phyloP scores from a whole-genome alignment of 208 protist genomes.

The Trypanosoma mega region DNA sequence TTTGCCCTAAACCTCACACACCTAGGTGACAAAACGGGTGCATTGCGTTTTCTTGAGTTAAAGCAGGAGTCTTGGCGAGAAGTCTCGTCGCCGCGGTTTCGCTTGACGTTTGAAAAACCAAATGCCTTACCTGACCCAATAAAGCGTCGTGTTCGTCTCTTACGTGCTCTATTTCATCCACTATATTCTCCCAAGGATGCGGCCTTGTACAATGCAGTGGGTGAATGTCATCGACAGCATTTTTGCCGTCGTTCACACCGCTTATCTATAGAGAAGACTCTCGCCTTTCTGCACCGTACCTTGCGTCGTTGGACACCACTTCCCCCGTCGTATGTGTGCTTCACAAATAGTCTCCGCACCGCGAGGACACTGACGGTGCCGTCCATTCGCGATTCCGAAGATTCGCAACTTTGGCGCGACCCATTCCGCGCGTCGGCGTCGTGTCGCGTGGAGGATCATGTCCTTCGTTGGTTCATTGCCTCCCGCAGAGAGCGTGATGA shows the following conservation, averaged over 20 bases:
- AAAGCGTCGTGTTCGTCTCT: conserved; percentile 59
- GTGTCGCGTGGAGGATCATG: conserved; percentile 43
- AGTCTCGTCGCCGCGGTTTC: neutral
- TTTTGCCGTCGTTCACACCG: conserved; percentile 67
- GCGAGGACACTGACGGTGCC: conserved; percentile 23
- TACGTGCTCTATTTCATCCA: conserved; percentile 57
- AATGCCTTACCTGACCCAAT: conserved; percentile 38
- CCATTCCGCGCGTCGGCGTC: conserved; percentile 18
- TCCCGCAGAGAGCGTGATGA: neutral
- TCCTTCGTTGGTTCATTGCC: conserved; percentile 31
- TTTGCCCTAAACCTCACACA: conserved; percentile 61
- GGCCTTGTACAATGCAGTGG: conserved; percentile 55
- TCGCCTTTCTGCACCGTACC: conserved; percentile 36
- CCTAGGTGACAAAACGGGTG: conserved; percentile 41
- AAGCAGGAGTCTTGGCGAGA: conserved; percentile 40
- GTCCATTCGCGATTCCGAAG: conserved; percentile 31
- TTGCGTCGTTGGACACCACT: conserved; percentile 67
- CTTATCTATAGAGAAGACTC: conserved; percentile 50
- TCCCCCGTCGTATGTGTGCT: conserved; percentile 20
- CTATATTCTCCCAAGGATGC: conserved; percentile 6
- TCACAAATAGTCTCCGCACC: conserved; percentile 22
- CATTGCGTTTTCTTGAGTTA: conserved; percentile 47
- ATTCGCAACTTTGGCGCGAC: conserved; percentile 48
- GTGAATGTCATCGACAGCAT: conserved; percentile 47
- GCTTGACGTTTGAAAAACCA: neutral